These are phyloP conservation scores for Zygosaccharomyces sapae DNA, from an alignment of 1,139 yeast species.

Conservation along the genomic window DNA sequence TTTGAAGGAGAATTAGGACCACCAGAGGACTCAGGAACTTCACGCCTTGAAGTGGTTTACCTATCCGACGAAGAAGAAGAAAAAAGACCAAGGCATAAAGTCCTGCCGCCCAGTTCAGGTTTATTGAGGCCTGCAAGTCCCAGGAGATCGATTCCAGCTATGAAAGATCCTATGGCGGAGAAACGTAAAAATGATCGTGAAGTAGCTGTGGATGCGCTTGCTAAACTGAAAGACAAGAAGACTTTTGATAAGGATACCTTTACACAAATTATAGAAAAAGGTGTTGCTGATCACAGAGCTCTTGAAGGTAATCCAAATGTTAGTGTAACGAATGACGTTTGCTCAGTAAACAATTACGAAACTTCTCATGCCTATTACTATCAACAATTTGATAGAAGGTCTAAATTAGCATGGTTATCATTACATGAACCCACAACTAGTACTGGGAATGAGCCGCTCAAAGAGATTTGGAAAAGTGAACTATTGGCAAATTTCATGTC, in stretches of 20 bases:
- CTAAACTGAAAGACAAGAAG: slow-evolving; percentile 9
- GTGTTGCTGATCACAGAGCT: slow-evolving; percentile 23
- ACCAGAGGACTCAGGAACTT: slow-evolving; percentile 3
- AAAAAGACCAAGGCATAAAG: background rate
- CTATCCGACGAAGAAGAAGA: slow-evolving; percentile 3
- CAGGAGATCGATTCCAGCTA: slow-evolving; percentile 2
- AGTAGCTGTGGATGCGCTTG: slow-evolving; percentile 15
- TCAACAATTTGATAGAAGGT: slow-evolving; percentile 26
- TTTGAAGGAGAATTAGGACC: slow-evolving; percentile 5
- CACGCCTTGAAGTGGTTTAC: slow-evolving; percentile 1
- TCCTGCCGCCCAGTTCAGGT: slow-evolving; percentile 2
- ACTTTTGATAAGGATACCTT: slow-evolving; percentile 13
- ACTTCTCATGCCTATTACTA: slow-evolving; percentile 21
- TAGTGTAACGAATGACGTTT: slow-evolving; percentile 30
- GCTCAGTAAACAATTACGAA: slow-evolving; percentile 27
- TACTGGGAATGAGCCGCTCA: background rate
- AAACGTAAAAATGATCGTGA: slow-evolving; percentile 19
- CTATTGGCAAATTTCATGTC: slow-evolving; percentile 6
- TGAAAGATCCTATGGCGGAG: slow-evolving; percentile 16
- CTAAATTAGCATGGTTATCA: slow-evolving; percentile 20
- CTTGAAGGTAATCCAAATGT: slow-evolving; percentile 15
- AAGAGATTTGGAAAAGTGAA: slow-evolving; percentile 11
- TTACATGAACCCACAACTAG: slow-evolving; percentile 8
- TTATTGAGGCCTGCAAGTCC: slow-evolving; percentile 1
- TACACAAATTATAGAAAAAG: slow-evolving; percentile 18